Base-by-base conservation (phyloP, 306 rosid species). In the Mucuna pruriens region DNA sequence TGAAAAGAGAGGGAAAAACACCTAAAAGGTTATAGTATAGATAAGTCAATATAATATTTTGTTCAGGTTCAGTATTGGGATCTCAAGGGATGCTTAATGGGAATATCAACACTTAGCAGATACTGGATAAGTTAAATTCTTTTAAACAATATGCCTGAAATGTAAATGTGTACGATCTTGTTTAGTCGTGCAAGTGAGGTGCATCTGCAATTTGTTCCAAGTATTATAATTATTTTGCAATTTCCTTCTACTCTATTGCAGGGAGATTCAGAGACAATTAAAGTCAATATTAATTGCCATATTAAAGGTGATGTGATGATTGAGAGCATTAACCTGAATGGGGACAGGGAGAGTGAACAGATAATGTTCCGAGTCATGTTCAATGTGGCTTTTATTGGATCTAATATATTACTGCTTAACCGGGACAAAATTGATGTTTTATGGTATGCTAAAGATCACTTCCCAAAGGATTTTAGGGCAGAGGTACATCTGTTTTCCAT, bases 261-360 rank as follows among this genome's bases (percentile, higher is more conserved):
- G 95, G 88, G 25, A 80, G 97, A 92, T 74, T 66, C 89, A 49
- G 92, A 89, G 58, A 82, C 89, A 80, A 81, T 89, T 76, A 89
- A 90, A 75, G 80, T 90, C 48, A 90, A 92, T 79, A 88, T 92
- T 57, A 87, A 82, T 80, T 88, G 95, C 52, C 89, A 79, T 75
- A 82, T 89, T 80, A 92, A 86, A 89, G 97, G 95, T 67, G 97
- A 92, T 78, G 89, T 92, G 38, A 86, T 92, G 73, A 82, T 92
- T 42, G 97, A 92, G 84, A 83, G 94, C 81, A 82, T 89, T 77
- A 79, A 80, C 83, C 69, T 87, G 87, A 77, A 77, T 77, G 88
- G 85, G 55, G 90, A 88, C 82, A 62, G 81, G 86, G 85, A 89
- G 45, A 74, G 33, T 34, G 93, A 90, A 76, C 77, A 87, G 75